These are phyloP conservation scores for Candida boleticola DNA, from an alignment of 805 yeast species.

Conservation along the genomic window DNA sequence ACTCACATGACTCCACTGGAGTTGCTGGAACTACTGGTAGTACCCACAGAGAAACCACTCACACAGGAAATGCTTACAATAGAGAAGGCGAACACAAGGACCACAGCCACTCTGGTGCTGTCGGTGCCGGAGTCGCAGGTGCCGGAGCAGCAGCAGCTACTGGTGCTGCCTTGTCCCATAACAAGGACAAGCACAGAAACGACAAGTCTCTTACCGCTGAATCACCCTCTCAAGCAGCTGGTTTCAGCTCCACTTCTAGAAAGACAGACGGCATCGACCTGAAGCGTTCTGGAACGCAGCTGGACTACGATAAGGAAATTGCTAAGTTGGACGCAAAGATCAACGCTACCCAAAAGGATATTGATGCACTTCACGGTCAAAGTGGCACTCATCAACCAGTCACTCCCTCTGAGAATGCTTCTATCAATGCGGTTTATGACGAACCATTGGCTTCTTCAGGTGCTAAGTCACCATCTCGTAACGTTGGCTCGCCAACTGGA, in stretches of 20 bases:
- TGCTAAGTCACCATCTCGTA: neutral
- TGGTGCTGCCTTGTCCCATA: neutral
- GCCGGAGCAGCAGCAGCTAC: neutral
- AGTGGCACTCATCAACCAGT: neutral
- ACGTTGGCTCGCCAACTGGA: neutral
- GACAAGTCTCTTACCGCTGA: neutral
- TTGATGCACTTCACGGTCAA: conserved; percentile 14
- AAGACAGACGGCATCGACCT: conserved; percentile 1
- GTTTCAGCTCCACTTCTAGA: neutral
- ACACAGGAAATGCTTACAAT: neutral
- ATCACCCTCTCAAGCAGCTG: neutral
- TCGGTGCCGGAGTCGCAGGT: neutral
- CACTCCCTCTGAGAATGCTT: neutral
- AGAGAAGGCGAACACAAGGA: neutral
- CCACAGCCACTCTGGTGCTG: neutral
- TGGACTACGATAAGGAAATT: conserved; percentile 22
- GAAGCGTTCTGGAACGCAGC: neutral
- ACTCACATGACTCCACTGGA: conserved; percentile 7
- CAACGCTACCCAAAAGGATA: conserved; percentile 23
- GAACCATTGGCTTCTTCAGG: neutral
- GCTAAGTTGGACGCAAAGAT: conserved; percentile 23
- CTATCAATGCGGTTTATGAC: neutral
- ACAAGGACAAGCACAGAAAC: neutral
- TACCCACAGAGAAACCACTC: neutral
- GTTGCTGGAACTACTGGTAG: conserved; percentile 5